Conservation (phyloP, 78 protist genomes). For the Protostelium mycophagum region DNA sequence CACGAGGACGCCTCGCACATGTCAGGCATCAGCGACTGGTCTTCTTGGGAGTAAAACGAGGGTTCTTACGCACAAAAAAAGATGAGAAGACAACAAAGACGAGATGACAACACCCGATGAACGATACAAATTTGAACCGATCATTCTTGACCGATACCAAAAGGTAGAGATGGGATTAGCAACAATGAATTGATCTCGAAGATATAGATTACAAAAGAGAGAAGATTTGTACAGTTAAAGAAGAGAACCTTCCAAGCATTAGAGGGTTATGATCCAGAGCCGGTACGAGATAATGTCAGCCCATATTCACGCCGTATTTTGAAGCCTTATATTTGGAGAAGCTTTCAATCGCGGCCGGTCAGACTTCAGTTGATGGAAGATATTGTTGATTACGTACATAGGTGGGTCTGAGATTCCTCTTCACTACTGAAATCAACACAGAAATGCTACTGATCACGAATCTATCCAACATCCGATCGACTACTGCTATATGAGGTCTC, state of each 20-base stretch:
- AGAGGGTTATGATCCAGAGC: not conserved
- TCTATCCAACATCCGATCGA: conserved; percentile 17
- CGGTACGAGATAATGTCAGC: not conserved
- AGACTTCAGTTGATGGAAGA: not conserved
- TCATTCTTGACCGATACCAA: not conserved
- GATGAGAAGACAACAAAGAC: no score
- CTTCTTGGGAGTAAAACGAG: no score
- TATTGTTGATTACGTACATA: not conserved
- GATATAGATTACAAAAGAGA: no score
- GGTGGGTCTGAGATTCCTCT: not conserved
- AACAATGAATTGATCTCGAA: no score
- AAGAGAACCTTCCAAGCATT: not conserved
- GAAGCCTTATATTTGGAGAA: not conserved
- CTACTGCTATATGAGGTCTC: conserved; percentile 36
- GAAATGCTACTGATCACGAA: not conserved
- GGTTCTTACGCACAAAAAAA: no score
- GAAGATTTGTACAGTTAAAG: no score
- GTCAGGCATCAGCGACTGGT: no score
- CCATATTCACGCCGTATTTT: not conserved
- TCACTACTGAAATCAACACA: not conserved
- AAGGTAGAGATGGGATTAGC: not conserved
- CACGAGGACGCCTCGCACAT: no score
- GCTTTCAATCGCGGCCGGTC: not conserved
- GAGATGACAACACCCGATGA: no score
- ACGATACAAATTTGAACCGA: not conserved